These are phyloP conservation scores for Ascochyta pisi DNA, from an alignment of 2,329 filamentous ascomycete species.

Conservation along the genomic window DNA sequence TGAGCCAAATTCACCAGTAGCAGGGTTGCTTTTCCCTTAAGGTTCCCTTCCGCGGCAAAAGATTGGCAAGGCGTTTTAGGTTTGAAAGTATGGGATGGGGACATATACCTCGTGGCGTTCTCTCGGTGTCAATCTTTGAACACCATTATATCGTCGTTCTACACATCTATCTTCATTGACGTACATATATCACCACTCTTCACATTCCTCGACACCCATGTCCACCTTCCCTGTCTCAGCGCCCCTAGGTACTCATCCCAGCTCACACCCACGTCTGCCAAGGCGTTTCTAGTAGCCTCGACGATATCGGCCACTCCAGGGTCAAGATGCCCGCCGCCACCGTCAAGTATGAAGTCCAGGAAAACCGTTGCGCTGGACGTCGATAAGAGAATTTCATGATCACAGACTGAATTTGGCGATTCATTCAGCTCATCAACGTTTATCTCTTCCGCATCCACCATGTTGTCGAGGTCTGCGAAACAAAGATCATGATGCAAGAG, in stretches of 20 bases:
- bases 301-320: background rate
- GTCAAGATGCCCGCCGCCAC: background rate
- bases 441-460: background rate
- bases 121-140: background rate
- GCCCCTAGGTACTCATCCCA: background rate
- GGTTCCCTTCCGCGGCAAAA: background rate
- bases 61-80: conserved; percentile 8
- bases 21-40: background rate
- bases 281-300: background rate
- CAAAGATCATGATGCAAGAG: background rate
- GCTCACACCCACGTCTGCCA: background rate
- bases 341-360: background rate
- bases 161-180: background rate
- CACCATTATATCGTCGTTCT: background rate
- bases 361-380: background rate
- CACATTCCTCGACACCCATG: background rate
- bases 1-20: conserved; percentile 40
- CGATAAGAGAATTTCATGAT: background rate
- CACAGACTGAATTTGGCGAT: background rate
- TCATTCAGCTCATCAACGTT: background rate
- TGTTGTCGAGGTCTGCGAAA: background rate
- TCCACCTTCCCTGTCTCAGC: background rate
- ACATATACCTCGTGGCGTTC: conserved; percentile 3
- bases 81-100: background rate
- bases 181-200: background rate